phyloP scores from a whole-genome alignment of 2,329 filamentous ascomycete genomes.

The Hypomyces rosellus region DNA sequence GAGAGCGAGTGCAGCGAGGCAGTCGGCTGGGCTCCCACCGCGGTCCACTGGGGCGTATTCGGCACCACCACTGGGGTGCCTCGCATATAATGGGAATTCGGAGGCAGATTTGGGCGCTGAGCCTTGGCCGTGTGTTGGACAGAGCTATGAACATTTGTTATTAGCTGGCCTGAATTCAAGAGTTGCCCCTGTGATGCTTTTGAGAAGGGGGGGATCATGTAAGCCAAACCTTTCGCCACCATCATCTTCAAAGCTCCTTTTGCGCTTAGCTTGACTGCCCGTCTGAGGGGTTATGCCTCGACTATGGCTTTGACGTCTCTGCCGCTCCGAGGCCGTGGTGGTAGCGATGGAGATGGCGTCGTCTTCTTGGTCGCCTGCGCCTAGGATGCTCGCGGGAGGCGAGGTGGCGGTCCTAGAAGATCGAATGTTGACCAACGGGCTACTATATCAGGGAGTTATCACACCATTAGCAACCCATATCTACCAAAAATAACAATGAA shows the following conservation, averaged over 20 bases:
- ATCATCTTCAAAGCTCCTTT: slow-evolving; percentile 1
- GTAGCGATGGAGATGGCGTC: background rate
- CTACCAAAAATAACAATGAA: background rate
- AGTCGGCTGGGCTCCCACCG: background rate
- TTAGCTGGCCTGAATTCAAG: too few species aligned
- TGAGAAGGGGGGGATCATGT: too few species aligned
- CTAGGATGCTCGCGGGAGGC: background rate
- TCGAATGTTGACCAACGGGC: slow-evolving; percentile 13
- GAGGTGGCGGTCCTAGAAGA: slow-evolving; percentile 4
- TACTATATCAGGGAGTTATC: slow-evolving; percentile 4
- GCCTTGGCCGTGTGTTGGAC: slow-evolving; percentile 1
- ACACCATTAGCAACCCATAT: too few species aligned
- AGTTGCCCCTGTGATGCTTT: too few species aligned
- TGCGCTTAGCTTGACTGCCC: slow-evolving; percentile 2
- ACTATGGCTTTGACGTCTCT: too few species aligned
- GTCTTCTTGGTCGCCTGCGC: background rate
- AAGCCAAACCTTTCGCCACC: background rate
- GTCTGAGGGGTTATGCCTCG: background rate
- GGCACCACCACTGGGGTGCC: background rate
- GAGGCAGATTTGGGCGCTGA: background rate
- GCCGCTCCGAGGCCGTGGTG: too few species aligned
- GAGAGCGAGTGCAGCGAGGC: background rate
- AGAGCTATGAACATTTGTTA: background rate
- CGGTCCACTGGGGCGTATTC: background rate
- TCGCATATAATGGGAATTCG: background rate